Evolutionary conservation across 148 eudicot genomes (phyloP), one percentile per base, ranked within the genome.

Genomic region (Diospyros kaki): DNA sequence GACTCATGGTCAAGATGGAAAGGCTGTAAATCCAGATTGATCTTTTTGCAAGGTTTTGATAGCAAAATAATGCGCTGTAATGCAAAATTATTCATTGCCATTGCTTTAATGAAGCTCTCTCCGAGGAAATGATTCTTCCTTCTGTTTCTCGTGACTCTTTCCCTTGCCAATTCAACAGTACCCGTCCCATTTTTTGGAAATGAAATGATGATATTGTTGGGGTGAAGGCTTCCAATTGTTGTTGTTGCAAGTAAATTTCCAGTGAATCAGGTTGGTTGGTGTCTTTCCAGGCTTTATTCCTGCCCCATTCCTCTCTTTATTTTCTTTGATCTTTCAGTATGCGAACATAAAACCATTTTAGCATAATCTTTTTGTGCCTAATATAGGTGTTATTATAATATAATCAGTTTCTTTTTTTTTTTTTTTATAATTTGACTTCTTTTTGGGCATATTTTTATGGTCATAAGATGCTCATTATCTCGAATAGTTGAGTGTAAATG

Each of bases 11-110:
- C 81, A 72, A 77, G 71, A 76, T 60, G 78, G 66, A 58, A 86
- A 86, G 72, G 58, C 82, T 58, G 80, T 85, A 58, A 74, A 79
- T 59, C 82, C 83, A 71, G 84, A 88, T 66, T 86, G 77, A 88
- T 64, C 55, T 45, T 64, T 43, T 44, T 56, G 39, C 78, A 17
- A 9, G 58, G 17, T 72, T 64, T 52, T 46, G 14, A 50, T 59
- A 39, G 48, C 58, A 28, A 54, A 81, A 73, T 77, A 79, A 69
- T 69, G 77, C 77, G 68, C 73, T 42, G 56, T 64, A 28, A 53
- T 61, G 79, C 74, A 44, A 14, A 63, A 54, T 62, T 10, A 40
- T 43, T 18, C 53, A 71, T 50, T 15, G 51, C 58, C 58, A 38
- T n/a, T 71, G 48, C 9, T 63, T 45, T 77, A 43, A 43, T 54